A percentile compares a stretch with the other conserved stretches of the same genome.
Evolutionary conservation across 1,139 yeast genomes (phyloP).

Genomic region (Hyphopichia wangnamkhiaoensis): DNA sequence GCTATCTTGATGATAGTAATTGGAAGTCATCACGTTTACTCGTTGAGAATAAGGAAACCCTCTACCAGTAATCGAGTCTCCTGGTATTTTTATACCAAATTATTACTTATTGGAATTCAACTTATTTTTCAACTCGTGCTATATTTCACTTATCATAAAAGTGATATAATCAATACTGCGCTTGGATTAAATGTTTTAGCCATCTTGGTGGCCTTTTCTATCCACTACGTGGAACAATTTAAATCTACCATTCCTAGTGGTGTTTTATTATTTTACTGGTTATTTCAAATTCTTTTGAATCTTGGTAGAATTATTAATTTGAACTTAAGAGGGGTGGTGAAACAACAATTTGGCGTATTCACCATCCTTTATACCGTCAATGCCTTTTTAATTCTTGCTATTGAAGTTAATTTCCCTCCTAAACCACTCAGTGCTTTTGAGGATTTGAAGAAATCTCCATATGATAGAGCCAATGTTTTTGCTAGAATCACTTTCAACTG

Average conservation of each 20-base stretch:
- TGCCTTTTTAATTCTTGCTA: constrained; percentile 48
- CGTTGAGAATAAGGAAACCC: constrained; percentile 32
- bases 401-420: constrained; percentile 56
- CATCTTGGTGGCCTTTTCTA: constrained; percentile 49
- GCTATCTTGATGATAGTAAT: constrained; percentile 54
- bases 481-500: constrained; percentile 80
- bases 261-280: constrained; percentile 75
- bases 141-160: constrained; percentile 21
- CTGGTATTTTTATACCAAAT: constrained; percentile 45
- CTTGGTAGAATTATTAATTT: constrained; percentile 44
- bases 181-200: constrained; percentile 40
- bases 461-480: constrained; percentile 80
- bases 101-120: constrained; percentile 44
- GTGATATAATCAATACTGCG: constrained; percentile 47
- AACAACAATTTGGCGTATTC: constrained; percentile 40
- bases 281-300: constrained; percentile 50
- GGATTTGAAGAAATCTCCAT: constrained; percentile 55
- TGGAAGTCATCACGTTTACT: constrained; percentile 50
- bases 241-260: constrained; percentile 69
- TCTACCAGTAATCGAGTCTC: constrained; percentile 34
- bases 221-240: constrained; percentile 74
- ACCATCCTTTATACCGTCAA: constrained; percentile 50
- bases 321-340: constrained; percentile 43
- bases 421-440: constrained; percentile 41
- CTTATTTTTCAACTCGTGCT: constrained; percentile 31